Evolutionary conservation across 225 moss, liverwort and hornwort genomes (phyloP).

Genomic region (Bryoerythrophyllum caledonicum): DNA sequence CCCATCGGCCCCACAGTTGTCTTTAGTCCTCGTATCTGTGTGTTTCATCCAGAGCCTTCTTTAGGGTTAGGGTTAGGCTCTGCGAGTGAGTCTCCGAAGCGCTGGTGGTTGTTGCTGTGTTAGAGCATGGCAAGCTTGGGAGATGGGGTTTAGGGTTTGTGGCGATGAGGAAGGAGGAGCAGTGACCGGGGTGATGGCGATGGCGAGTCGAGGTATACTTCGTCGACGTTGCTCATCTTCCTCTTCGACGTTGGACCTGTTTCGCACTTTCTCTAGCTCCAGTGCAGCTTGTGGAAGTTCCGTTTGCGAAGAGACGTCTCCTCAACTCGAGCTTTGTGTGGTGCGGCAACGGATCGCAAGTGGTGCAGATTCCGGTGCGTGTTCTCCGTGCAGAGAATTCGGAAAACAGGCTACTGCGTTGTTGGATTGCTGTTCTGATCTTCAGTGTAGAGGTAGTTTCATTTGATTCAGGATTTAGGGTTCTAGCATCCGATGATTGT

Average conservation of each 20-base stretch:
- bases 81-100: neutral
- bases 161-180: neutral
- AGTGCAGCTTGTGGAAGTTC: neutral
- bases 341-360: neutral
- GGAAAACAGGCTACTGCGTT: neutral
- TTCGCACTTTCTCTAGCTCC: neutral
- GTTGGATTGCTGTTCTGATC: neutral
- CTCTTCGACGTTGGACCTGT: neutral
- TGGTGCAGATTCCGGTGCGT: neutral
- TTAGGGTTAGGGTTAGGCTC: conserved; percentile 8
- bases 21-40: neutral
- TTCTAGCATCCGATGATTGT: neutral
- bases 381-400: neutral
- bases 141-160: neutral
- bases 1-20: neutral
- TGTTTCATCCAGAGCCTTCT: too few relatives aligned
- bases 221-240: neutral
- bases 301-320: neutral
- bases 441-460: neutral
- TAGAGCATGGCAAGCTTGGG: neutral
- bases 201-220: conserved; percentile 13
- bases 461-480: too few relatives aligned
- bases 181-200: neutral
- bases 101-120: neutral
- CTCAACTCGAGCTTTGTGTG: neutral